These are phyloP conservation scores for Choanephora cucurbitarum DNA, from an alignment of 371 early-diverging fungal species.

Conservation along the genomic window DNA sequence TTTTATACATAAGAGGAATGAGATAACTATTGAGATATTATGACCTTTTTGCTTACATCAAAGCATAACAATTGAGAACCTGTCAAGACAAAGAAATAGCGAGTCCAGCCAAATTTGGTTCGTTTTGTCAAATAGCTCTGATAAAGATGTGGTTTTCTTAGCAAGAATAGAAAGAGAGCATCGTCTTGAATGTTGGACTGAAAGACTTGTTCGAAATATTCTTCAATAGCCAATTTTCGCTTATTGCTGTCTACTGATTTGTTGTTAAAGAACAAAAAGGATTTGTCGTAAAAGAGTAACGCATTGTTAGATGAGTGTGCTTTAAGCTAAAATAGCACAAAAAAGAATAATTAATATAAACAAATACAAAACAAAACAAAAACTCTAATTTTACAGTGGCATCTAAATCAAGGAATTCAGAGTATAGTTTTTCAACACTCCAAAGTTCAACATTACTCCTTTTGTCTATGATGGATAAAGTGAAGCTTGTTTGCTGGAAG, in stretches of 20 bases:
- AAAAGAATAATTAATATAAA: slow-evolving; percentile 1
- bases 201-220: slow-evolving; percentile 43
- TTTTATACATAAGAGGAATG: too few relatives aligned
- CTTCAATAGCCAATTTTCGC: slow-evolving; percentile 55
- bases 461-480: not conserved
- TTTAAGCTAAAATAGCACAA: not conserved
- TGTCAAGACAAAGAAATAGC: not conserved
- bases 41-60: not conserved
- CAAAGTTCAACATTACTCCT: slow-evolving; percentile 53
- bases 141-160: slow-evolving; percentile 31
- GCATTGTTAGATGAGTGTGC: slow-evolving; percentile 50
- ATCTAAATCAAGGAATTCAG: slow-evolving; percentile 79
- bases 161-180: slow-evolving; percentile 68
- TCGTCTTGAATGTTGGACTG: not conserved
- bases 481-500: not conserved
- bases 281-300: slow-evolving; percentile 29
- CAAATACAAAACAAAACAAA: too few relatives aligned
- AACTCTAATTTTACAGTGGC: slow-evolving; percentile 54
- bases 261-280: slow-evolving; percentile 69
- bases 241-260: slow-evolving; percentile 56
- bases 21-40: too few relatives aligned
- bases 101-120: not conserved
- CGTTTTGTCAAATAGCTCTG: slow-evolving; percentile 12
- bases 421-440: slow-evolving; percentile 81
- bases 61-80: not conserved